These are phyloP conservation scores for Solanum medicagineum DNA, from an alignment of 257 asterid species.

Conservation along the genomic window DNA sequence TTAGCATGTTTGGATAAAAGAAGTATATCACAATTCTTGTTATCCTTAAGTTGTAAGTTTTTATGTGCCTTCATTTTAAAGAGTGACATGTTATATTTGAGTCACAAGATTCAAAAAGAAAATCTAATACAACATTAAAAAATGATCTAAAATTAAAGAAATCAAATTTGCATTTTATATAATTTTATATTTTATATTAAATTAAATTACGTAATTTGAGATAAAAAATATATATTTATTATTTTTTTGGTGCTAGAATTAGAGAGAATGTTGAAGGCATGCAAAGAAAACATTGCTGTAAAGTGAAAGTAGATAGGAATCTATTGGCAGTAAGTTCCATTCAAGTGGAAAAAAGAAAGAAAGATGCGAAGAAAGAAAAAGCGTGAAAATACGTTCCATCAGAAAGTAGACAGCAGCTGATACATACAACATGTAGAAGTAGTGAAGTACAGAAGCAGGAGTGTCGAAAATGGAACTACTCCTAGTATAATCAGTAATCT, in stretches of 20 bases:
- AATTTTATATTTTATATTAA: background rate
- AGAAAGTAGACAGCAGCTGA: too few relatives aligned
- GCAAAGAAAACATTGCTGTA: background rate
- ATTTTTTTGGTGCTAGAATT: background rate
- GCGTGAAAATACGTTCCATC: constrained; percentile 6
- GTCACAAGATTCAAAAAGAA: background rate
- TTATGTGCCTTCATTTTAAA: background rate
- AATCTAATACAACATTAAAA: too few relatives aligned
- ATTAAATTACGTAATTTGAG: background rate
- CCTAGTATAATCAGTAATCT: too few relatives aligned
- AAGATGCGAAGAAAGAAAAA: background rate
- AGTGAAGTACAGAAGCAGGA: too few relatives aligned
- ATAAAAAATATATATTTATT: background rate
- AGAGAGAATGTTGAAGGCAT: background rate
- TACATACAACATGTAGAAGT: too few relatives aligned
- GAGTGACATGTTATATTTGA: background rate
- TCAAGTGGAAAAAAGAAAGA: background rate
- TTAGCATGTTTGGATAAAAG: background rate
- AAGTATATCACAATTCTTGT: background rate
- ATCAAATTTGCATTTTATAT: background rate
- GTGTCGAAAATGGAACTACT: too few relatives aligned
- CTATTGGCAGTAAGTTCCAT: background rate
- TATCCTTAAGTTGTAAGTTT: background rate
- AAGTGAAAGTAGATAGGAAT: background rate
- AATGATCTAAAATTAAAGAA: background rate